phyloP scores from a whole-genome alignment of 768 basidiomycete species.

The Pleurotus eryngii region DNA sequence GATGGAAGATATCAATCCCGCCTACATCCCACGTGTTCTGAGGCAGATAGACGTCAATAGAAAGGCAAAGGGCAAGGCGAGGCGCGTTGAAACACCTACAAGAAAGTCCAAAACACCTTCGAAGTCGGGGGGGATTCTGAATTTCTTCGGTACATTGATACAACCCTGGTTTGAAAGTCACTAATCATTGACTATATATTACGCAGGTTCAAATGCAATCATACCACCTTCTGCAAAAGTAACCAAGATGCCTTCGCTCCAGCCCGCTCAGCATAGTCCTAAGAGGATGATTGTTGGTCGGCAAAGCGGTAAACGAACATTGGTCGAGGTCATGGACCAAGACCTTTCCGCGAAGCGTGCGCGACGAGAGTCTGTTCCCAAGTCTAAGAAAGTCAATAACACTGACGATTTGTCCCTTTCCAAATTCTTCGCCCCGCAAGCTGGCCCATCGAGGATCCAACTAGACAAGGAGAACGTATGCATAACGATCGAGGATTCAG shows the following conservation, averaged over 20 bases:
- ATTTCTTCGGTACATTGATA: constrained; percentile 58
- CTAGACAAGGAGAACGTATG: constrained; percentile 40
- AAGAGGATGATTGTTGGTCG: constrained; percentile 38
- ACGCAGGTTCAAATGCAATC: constrained; percentile 39
- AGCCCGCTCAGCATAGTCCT: background rate
- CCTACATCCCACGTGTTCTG: constrained; percentile 49
- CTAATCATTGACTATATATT: constrained; percentile 1
- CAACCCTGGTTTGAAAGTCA: background rate
- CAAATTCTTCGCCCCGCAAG: constrained; percentile 8
- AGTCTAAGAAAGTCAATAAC: constrained; percentile 29
- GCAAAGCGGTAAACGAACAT: constrained; percentile 72
- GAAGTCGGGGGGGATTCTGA: constrained; percentile 40
- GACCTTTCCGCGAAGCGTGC: constrained; percentile 49
- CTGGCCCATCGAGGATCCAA: constrained; percentile 25
- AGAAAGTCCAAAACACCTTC: constrained; percentile 5
- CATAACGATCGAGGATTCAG: constrained; percentile 24
- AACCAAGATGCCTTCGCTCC: constrained; percentile 8
- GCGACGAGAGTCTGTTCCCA: constrained; percentile 17
- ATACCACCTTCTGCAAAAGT: constrained; percentile 27
- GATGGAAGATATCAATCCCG: constrained; percentile 78
- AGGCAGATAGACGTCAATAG: constrained; percentile 24
- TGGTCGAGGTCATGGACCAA: constrained; percentile 67
- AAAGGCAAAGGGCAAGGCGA: constrained; percentile 42
- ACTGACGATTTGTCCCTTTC: background rate
- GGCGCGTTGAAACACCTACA: constrained; percentile 34